A percentile compares a stretch with the other conserved stretches of the same genome.
Evolutionary conservation across 331 rosid genomes (phyloP).

Genomic region (Malus hybrid): DNA sequence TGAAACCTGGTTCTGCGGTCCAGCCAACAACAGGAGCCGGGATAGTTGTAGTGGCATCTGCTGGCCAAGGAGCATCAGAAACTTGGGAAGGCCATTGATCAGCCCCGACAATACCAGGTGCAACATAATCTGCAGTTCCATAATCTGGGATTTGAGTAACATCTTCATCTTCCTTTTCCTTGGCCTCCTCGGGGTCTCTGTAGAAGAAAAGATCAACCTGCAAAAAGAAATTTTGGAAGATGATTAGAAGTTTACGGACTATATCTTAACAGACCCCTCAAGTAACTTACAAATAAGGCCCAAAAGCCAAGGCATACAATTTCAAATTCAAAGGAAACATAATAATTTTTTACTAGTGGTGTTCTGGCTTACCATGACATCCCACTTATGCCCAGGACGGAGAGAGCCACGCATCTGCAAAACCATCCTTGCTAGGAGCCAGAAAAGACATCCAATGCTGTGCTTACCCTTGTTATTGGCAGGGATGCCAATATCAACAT

Average conservation of each 20-base stretch:
- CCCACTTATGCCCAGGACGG: constrained; percentile 72
- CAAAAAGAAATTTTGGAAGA: background rate
- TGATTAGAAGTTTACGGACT: too few species aligned
- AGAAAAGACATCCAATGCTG: constrained; percentile 65
- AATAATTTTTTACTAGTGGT: background rate
- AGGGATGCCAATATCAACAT: constrained; percentile 87
- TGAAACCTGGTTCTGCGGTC: constrained; percentile 34
- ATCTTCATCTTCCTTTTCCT: constrained; percentile 56
- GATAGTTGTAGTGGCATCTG: constrained; percentile 27
- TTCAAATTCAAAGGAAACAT: background rate
- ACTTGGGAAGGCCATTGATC: constrained; percentile 40
- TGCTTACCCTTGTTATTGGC: constrained; percentile 92
- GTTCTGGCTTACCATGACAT: constrained; percentile 55
- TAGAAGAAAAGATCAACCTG: constrained; percentile 85
- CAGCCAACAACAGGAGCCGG: constrained; percentile 13
- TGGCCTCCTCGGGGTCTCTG: constrained; percentile 57
- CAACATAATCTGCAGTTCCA: constrained; percentile 22
- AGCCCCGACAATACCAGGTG: constrained; percentile 14
- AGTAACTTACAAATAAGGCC: too few species aligned
- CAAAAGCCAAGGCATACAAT: too few species aligned
- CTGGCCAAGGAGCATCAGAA: constrained; percentile 45
- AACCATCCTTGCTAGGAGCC: constrained; percentile 80
- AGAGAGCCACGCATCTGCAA: constrained; percentile 70
- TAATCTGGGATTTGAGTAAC: constrained; percentile 37
- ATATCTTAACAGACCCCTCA: too few species aligned